Percentiles rank a stretch among this genome's conserved stretches.
Conservation (phyloP, 805 yeast species). For the Candida jianshihensis region DNA sequence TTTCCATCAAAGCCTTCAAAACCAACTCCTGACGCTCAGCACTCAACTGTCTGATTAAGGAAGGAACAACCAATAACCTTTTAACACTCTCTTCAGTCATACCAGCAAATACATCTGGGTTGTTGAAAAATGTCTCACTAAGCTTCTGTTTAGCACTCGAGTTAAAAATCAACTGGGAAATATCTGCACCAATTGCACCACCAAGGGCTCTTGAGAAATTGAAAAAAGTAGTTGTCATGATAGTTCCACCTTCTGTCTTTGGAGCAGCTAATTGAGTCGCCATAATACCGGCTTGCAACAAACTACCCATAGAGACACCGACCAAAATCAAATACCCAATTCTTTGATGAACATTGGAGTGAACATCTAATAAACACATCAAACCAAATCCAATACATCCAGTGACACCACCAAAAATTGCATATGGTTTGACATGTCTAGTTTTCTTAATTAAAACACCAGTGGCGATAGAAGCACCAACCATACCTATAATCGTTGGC, state of each 20-base stretch:
- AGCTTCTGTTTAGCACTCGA: slow-evolving; percentile 20
- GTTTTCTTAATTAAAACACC: slow-evolving; percentile 28
- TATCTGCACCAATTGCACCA: slow-evolving; percentile 32
- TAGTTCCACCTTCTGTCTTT: slow-evolving; percentile 38
- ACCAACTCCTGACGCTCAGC: slow-evolving; percentile 10
- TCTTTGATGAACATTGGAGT: slow-evolving; percentile 21
- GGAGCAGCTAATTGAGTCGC: slow-evolving; percentile 36
- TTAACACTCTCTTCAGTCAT: not conserved
- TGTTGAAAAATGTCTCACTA: not conserved
- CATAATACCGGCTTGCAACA: slow-evolving; percentile 27
- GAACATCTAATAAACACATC: slow-evolving; percentile 24
- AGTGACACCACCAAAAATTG: slow-evolving; percentile 23
- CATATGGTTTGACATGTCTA: slow-evolving; percentile 29
- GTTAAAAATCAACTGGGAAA: slow-evolving; percentile 33
- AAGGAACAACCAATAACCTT: slow-evolving; percentile 5
- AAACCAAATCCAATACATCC: slow-evolving; percentile 31
- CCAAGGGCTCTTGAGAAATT: slow-evolving; percentile 37
- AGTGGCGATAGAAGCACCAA: slow-evolving; percentile 7
- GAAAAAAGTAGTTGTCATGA: slow-evolving; percentile 36
- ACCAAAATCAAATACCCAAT: slow-evolving; percentile 33
- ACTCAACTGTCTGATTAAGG: not conserved
- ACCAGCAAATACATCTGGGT: slow-evolving; percentile 5
- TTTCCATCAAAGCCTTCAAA: slow-evolving; percentile 24
- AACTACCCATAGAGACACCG: slow-evolving; percentile 30
- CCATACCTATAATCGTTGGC: slow-evolving; percentile 13